Percentiles rank a stretch among this genome's conserved stretches.
phyloP scores from a whole-genome alignment of 805 yeast genomes.

The Candida succiphila region DNA sequence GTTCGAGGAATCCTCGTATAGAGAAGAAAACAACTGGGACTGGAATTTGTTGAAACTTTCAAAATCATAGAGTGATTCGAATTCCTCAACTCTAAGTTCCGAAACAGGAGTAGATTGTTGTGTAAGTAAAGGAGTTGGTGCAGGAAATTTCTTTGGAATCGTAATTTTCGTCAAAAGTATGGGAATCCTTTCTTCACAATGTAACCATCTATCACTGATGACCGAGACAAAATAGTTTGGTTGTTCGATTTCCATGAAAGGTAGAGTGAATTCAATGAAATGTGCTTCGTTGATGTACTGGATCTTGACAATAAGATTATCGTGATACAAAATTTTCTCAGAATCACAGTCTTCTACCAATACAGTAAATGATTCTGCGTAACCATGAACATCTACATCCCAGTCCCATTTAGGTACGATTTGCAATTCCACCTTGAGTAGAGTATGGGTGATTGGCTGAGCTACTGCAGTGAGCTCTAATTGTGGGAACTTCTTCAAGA shows the following conservation, averaged over 20 bases:
- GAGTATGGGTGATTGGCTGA: slow-evolving; percentile 70
- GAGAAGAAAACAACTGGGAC: slow-evolving; percentile 53
- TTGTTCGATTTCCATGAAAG: slow-evolving; percentile 41
- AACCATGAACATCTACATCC: slow-evolving; percentile 58
- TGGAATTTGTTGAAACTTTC: slow-evolving; percentile 61
- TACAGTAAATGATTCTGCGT: slow-evolving; percentile 54
- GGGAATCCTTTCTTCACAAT: slow-evolving; percentile 56
- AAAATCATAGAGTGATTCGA: slow-evolving; percentile 35
- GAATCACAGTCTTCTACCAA: slow-evolving; percentile 82
- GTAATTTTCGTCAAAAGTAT: slow-evolving; percentile 40
- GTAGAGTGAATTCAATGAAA: slow-evolving; percentile 54
- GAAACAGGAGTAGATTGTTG: slow-evolving; percentile 38
- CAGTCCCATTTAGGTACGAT: slow-evolving; percentile 70
- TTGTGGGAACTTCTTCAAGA: slow-evolving; percentile 67
- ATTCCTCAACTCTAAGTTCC: slow-evolving; percentile 39
- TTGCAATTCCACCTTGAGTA: slow-evolving; percentile 58
- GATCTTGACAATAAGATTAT: slow-evolving; percentile 40
- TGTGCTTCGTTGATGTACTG: slow-evolving; percentile 44
- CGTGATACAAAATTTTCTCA: slow-evolving; percentile 54
- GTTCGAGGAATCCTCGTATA: slow-evolving; percentile 32
- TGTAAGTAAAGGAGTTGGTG: slow-evolving; percentile 49
- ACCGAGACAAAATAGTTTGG: slow-evolving; percentile 70
- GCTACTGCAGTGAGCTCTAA: slow-evolving; percentile 46
- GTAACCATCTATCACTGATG: slow-evolving; percentile 80
- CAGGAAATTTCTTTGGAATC: slow-evolving; percentile 55